A percentile compares a stretch with the other conserved stretches of the same genome.
phyloP scores from a whole-genome alignment of 495 filamentous ascomycete genomes.

The Neurospora sp. region DNA sequence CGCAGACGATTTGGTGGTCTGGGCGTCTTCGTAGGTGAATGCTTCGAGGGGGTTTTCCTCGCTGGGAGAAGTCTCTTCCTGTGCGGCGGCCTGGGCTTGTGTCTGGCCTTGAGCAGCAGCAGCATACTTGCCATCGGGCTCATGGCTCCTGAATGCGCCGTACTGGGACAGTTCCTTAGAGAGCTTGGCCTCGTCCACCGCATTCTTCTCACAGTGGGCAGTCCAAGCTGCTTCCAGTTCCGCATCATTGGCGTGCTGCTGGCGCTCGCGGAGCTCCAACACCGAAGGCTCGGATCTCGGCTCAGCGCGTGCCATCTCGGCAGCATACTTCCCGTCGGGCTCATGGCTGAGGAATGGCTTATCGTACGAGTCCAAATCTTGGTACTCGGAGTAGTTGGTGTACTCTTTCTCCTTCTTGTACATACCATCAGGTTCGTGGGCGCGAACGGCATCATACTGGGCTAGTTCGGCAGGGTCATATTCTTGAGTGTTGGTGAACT shows the following conservation, averaged over 20 bases:
- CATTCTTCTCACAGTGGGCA: background rate
- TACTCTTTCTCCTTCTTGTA: background rate
- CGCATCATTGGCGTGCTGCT: background rate
- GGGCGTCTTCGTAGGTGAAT: conserved; percentile 19
- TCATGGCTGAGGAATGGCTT: conserved; percentile 23
- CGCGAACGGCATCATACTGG: background rate
- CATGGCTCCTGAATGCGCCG: conserved; percentile 6
- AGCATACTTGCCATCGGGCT: conserved; percentile 13
- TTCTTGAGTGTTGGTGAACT: background rate
- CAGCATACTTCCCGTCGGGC: conserved; percentile 19
- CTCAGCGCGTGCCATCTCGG: conserved; percentile 7
- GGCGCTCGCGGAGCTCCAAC: conserved; percentile 9
- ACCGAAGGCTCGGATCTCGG: conserved; percentile 17
- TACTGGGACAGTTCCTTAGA: conserved; percentile 1
- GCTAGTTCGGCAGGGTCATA: conserved; percentile 2
- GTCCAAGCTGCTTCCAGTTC: background rate
- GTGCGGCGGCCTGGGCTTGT: background rate
- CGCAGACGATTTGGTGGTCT: conserved; percentile 2
- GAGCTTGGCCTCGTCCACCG: background rate
- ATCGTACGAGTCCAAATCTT: conserved; percentile 18
- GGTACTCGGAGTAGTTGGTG: conserved; percentile 2
- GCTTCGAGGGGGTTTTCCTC: conserved; percentile 23
- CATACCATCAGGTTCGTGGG: conserved; percentile 11
- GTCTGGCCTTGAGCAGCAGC: conserved; percentile 1
- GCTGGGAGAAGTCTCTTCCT: conserved; percentile 1